Conservation (phyloP, 345 rosid genomes). For the Corchorus olitorius region DNA sequence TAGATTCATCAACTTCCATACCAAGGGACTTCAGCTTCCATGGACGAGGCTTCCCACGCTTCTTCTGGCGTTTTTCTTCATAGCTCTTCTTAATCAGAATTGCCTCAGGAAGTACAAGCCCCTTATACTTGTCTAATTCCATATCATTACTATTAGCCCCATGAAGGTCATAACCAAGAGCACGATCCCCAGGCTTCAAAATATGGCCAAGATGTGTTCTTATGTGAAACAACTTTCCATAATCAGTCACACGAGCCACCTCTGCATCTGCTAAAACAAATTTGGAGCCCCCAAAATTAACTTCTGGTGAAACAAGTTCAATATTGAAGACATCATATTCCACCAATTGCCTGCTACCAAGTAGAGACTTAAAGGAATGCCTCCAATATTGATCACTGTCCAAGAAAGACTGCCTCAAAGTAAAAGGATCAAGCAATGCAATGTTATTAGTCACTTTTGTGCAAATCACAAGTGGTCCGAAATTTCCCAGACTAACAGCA, state of each 20-base stretch:
- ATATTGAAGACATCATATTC: conserved; percentile 60
- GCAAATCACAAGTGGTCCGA: conserved; percentile 66
- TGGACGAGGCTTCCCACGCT: conserved; percentile 40
- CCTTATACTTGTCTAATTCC: conserved; percentile 50
- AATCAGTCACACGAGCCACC: conserved; percentile 54
- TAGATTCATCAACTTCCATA: conserved; percentile 56
- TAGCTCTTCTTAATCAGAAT: conserved; percentile 60
- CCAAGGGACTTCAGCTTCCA: conserved; percentile 46
- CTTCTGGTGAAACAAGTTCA: conserved; percentile 39
- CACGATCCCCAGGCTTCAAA: conserved; percentile 58
- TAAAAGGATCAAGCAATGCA: conserved; percentile 50
- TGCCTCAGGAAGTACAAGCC: conserved; percentile 43
- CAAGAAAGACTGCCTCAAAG: conserved; percentile 50
- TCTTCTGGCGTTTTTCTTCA: conserved; percentile 56
- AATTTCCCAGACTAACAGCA: conserved; percentile 49
- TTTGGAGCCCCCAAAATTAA: conserved; percentile 46
- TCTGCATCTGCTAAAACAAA: conserved; percentile 52
- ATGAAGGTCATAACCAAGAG: conserved; percentile 53
- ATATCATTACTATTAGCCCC: conserved; percentile 53
- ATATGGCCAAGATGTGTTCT: conserved; percentile 58
- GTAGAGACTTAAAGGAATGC: conserved; percentile 43
- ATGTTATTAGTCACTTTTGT: conserved; percentile 59
- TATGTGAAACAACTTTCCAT: conserved; percentile 47
- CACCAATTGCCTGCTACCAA: conserved; percentile 56
- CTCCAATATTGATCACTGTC: conserved; percentile 58